A percentile compares a stretch with the other conserved stretches of the same genome.
Evolutionary conservation across 2,329 filamentous ascomycete species (phyloP).

Genomic region (Colletotrichum higginsianum): DNA sequence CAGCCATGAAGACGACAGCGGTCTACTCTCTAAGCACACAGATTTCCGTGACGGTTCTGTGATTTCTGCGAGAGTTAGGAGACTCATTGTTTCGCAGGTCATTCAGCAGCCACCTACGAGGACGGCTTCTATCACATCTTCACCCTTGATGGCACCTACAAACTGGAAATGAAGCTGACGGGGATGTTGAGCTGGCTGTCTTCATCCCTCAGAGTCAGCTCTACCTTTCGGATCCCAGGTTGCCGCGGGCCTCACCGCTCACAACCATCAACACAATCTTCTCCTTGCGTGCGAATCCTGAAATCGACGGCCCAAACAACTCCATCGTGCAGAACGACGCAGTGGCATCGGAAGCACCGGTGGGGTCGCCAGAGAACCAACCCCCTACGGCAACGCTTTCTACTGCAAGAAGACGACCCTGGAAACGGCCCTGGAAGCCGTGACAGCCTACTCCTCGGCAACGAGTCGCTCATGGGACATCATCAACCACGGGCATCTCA

Average conservation of each 20-base stretch:
- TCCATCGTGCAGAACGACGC: not conserved
- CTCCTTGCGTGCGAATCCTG: conserved; percentile 61
- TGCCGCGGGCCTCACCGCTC: conserved; percentile 65
- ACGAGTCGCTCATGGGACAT: conserved; percentile 44
- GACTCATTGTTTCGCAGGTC: conserved; percentile 80
- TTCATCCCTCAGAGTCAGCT: conserved; percentile 55
- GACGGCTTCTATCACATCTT: conserved; percentile 68
- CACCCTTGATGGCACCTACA: conserved; percentile 76
- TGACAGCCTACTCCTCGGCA: conserved; percentile 44
- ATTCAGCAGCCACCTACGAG: conserved; percentile 84
- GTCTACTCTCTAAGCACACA: conserved; percentile 82
- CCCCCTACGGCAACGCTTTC: conserved; percentile 80
- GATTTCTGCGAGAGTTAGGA: conserved; percentile 80
- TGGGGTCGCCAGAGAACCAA: conserved; percentile 76
- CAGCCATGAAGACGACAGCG: conserved; percentile 82
- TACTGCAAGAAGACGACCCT: conserved; percentile 55
- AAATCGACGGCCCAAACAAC: not conserved
- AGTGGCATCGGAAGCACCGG: conserved; percentile 52
- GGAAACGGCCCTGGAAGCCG: conserved; percentile 45
- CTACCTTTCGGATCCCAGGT: conserved; percentile 65
- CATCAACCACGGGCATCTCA: conserved; percentile 67
- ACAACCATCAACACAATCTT: conserved; percentile 73
- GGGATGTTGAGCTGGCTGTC: conserved; percentile 60
- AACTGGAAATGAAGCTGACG: conserved; percentile 68
- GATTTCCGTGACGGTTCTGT: conserved; percentile 81